Evolutionary conservation across 1,139 yeast genomes (phyloP), one percentile per base, ranked within the genome.

Genomic region (Kodamaea sp.): DNA sequence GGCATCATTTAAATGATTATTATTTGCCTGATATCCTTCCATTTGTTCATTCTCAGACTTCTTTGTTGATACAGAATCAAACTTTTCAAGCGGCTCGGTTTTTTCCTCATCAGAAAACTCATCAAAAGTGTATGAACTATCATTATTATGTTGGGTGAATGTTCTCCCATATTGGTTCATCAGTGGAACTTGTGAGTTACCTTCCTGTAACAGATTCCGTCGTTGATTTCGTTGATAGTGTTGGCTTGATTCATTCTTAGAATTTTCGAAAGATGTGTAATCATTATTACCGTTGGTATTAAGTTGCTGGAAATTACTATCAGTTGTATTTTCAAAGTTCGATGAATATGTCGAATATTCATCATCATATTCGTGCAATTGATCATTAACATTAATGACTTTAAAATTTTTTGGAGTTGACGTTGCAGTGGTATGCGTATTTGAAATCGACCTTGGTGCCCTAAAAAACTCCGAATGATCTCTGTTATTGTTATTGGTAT

Each of bases 261-360:
- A 24, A 24, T 42, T 44, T 11, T 46, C 53, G 36, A 58, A 54
- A 2, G 68, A 61, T 2, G 67, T 60, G 37, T 54, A 63, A 6
- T 62, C 66, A 39, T 58, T 49, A 27, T 46, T 43, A 8, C 38
- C 47, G 8, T 45, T 48, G 5, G 45, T 40, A 28, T 47, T 45
- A 36, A 38, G 37, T 30, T 48, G 46, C 6, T 51, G 52, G 37
- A 47, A 45, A 32, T 53, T 46, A 38, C 45, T 52, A 27, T 43
- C 54, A 1, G 53, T 44, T 24, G 55, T 55, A 24, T 59, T 58
- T 15, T 60, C 62, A 45, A 60, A 62, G 2, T 65, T 70, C 35
- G 67, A 62, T 4, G 70, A 61, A 41, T 58, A 67, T 1, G 73
- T 63, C 2, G 70, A 61, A 43, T 62, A 65, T 10, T 61, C 68